A percentile compares a stretch with the other conserved stretches of the same genome.
Conservation (phyloP, 192 early-diverging fungal genomes). For the Coemansia sp. region DNA sequence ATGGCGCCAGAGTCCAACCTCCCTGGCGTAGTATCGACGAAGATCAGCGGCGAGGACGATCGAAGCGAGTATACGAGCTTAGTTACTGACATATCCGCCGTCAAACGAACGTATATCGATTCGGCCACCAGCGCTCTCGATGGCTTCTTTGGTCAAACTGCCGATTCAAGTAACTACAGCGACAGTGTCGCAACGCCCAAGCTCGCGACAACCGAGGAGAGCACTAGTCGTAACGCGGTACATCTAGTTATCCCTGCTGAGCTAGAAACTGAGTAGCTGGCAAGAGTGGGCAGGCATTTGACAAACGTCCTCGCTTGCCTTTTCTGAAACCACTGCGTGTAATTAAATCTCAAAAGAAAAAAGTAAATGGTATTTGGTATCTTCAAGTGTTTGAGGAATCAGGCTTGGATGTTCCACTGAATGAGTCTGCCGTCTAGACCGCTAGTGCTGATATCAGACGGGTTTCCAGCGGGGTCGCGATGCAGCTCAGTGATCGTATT, state of each 20-base stretch:
- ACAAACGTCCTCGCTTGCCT: background rate
- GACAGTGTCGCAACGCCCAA: background rate
- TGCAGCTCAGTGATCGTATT: constrained; percentile 87
- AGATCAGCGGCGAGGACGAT: constrained; percentile 38
- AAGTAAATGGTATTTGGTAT: background rate
- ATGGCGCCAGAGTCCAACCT: constrained; percentile 31
- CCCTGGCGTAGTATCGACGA: constrained; percentile 29
- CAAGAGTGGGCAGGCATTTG: background rate
- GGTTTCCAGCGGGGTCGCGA: constrained; percentile 29
- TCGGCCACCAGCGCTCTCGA: constrained; percentile 1
- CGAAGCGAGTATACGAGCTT: constrained; percentile 36
- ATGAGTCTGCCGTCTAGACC: constrained; percentile 53
- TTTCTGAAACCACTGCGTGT: constrained; percentile 6
- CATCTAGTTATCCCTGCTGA: background rate
- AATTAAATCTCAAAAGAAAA: background rate
- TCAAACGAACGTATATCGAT: constrained; percentile 24
- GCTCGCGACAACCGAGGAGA: background rate
- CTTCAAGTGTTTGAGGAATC: background rate
- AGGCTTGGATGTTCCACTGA: constrained; percentile 48
- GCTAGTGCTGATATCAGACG: constrained; percentile 41
- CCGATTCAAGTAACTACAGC: background rate
- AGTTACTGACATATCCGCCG: constrained; percentile 40
- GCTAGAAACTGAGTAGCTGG: background rate
- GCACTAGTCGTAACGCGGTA: background rate
- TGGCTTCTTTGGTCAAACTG: constrained; percentile 12